Conservation (phyloP, 192 early-diverging fungal genomes). For the Coemansia sp. region DNA sequence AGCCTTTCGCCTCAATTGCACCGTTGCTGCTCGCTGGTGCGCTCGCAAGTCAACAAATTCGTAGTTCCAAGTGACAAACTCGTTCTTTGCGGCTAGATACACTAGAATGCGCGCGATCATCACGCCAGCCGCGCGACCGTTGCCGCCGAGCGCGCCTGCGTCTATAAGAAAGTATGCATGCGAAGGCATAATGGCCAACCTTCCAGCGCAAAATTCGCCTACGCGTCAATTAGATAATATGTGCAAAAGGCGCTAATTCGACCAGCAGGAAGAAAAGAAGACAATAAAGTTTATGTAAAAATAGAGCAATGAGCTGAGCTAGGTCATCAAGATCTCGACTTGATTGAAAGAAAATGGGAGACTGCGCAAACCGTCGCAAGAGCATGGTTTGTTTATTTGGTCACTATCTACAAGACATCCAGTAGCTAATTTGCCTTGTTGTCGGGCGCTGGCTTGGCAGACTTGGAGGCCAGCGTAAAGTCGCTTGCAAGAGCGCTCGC, state of each 20-base stretch:
- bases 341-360: no score
- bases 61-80: slow-evolving; percentile 44
- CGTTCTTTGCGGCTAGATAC: slow-evolving; percentile 26
- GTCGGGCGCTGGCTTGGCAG: not conserved
- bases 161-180: slow-evolving; percentile 53
- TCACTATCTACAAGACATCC: not conserved
- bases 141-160: slow-evolving; percentile 1
- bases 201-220: not conserved
- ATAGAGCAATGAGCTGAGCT: no score
- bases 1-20: slow-evolving; percentile 15
- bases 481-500: not conserved
- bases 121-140: not conserved
- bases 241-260: not conserved
- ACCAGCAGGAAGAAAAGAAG: no score
- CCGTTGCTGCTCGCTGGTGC: slow-evolving; percentile 10
- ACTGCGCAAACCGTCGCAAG: no score
- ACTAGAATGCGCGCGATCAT: slow-evolving; percentile 34
- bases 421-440: not conserved
- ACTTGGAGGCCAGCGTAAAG: not conserved
- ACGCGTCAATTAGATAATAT: not conserved
- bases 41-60: slow-evolving; percentile 27
- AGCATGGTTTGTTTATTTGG: not conserved
- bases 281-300: no score
- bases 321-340: no score
- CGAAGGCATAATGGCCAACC: slow-evolving; percentile 18